Evolutionary conservation across 306 rosid genomes (phyloP), one percentile per base, ranked within the genome.

Genomic region (Urtica urens): DNA sequence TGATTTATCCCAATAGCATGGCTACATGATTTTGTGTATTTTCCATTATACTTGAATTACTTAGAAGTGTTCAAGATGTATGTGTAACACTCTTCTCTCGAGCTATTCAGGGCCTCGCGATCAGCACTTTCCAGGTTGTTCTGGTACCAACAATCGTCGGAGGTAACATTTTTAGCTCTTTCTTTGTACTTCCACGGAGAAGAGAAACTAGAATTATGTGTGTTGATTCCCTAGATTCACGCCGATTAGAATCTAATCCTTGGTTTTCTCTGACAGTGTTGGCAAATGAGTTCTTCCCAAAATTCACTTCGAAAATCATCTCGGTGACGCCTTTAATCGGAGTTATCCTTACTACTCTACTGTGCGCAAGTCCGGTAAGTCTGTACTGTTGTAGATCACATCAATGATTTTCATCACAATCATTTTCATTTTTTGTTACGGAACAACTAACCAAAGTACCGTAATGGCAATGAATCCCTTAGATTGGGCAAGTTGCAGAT

Each of bases 71-170:
- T 38, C 30, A 19, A 39, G 59, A 19, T 57, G 58, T 25, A 31
- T 47, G 54, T 49, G 41, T n/a, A 52, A n/a, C 24, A 40, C n/a
- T 47, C 38, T 38, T 60, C 60, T 48, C 27, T 7, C 62, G 31
- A 47, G 48, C 65, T 58, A 55, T 62, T 45, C 82, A 90, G 95
- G 95, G 94, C 31, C 75, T 81, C 41, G 92, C 92, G 29, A 39
- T 90, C 49, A 90, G 95, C 60, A 90, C 97, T 58, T 84, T 90
- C 76, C 97, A 90, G 73, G 97, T 90, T 70, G 97, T 90, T 60
- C 66, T 90, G 70, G 71, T 90, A 58, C 97, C 97, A 58, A 84
- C 92, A 12, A 7, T 79, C 33, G 56, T 90, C 51, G 97, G 97
- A 79, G 97, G 97, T 90, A 77, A 72, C 66, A n/a, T n/a, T 63